Evolutionary conservation across 2,329 filamentous ascomycete species (phyloP).

Genomic region (Erysiphe pulchra): DNA sequence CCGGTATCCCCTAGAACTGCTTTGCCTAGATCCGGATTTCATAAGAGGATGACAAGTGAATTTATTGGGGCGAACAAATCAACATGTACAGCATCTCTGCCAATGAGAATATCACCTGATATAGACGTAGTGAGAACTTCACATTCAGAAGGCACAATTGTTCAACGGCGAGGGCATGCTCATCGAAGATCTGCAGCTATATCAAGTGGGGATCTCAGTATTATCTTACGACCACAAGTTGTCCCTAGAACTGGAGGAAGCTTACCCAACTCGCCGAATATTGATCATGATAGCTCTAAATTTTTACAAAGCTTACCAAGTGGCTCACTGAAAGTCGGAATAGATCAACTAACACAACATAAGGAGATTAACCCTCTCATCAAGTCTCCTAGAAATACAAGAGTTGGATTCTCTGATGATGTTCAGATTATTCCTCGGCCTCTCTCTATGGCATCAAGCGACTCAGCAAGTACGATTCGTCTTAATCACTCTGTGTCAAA

Average conservation of each 20-base stretch:
- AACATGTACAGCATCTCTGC: conserved; percentile 31
- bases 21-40: conserved; percentile 30
- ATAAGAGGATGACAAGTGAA: conserved; percentile 60
- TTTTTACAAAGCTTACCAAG: conserved; percentile 1
- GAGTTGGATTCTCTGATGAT: conserved; percentile 65
- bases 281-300: conserved; percentile 6
- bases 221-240: conserved; percentile 28
- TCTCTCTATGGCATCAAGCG: conserved; percentile 60
- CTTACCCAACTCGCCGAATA: conserved; percentile 20
- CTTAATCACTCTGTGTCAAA: conserved; percentile 49
- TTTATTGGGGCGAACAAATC: conserved; percentile 33
- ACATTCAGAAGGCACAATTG: conserved; percentile 11
- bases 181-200: conserved; percentile 55
- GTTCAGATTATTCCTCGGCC: conserved; percentile 66
- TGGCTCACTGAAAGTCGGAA: background rate
- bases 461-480: conserved; percentile 47
- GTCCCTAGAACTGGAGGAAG: conserved; percentile 8
- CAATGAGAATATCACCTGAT: conserved; percentile 13
- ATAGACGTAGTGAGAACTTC: too few species aligned
- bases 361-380: background rate
- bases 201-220: conserved; percentile 56
- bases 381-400: conserved; percentile 22
- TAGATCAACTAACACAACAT: background rate
- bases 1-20: conserved; percentile 22
- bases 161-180: conserved; percentile 39